Evolutionary conservation across 2,329 filamentous ascomycete species (phyloP).

Genomic region (Colletotrichum spaethianum): DNA sequence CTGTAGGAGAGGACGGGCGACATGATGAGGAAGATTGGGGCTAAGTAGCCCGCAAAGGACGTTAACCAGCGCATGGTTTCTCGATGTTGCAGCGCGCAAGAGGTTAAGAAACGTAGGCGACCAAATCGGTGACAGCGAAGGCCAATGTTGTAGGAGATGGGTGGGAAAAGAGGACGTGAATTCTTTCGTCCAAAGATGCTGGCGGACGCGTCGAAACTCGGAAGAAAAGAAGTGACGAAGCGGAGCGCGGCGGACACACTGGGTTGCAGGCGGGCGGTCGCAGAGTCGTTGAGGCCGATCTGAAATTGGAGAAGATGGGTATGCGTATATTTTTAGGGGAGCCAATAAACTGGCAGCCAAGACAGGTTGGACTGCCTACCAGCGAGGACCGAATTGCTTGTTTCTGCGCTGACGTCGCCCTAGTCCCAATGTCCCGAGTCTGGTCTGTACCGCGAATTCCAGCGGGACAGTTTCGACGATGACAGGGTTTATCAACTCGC

Average conservation of each 20-base stretch:
- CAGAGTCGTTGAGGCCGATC: slow-evolving; percentile 30
- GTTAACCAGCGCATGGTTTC: slow-evolving; percentile 33
- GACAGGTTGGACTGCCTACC: slow-evolving; percentile 24
- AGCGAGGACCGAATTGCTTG: slow-evolving; percentile 33
- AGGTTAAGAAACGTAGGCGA: not conserved
- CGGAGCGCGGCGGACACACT: slow-evolving; percentile 24
- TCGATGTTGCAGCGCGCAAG: slow-evolving; percentile 4
- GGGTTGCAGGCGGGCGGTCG: slow-evolving; percentile 25
- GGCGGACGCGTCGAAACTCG: slow-evolving; percentile 32
- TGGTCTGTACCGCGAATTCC: not conserved
- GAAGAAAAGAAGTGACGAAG: slow-evolving; percentile 34
- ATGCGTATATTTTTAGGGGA: slow-evolving; percentile 7
- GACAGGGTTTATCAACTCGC: slow-evolving; percentile 22
- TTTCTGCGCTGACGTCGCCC: slow-evolving; percentile 35
- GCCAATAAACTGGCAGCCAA: slow-evolving; percentile 31
- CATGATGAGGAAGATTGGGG: slow-evolving; percentile 74
- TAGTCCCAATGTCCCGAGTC: not conserved
- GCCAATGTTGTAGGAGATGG: not conserved
- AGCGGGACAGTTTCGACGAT: not conserved
- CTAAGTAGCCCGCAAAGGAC: slow-evolving; percentile 66
- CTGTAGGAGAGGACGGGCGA: slow-evolving; percentile 76
- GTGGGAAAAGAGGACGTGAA: not conserved
- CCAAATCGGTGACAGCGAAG: not conserved
- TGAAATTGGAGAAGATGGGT: slow-evolving; percentile 25
- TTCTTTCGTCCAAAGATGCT: not conserved